Evolutionary conservation across 1,139 yeast species (phyloP).

Genomic region (Arxiozyma heterogenica): DNA sequence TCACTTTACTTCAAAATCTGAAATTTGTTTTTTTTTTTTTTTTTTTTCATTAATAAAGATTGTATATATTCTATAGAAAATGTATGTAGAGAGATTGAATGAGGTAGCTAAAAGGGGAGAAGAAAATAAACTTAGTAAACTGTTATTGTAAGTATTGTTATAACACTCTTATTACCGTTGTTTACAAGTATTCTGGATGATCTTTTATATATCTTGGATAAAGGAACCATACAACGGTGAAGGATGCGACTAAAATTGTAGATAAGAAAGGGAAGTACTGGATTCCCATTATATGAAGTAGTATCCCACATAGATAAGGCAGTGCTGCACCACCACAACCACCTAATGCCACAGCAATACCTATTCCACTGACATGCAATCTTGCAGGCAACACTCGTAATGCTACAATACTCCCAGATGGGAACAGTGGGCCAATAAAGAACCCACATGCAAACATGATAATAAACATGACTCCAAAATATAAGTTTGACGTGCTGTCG

Average conservation of each 20-base stretch:
- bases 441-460: slow-evolving; percentile 50
- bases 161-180: background rate
- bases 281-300: slow-evolving; percentile 29
- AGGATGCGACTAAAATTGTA: slow-evolving; percentile 21
- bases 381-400: slow-evolving; percentile 53
- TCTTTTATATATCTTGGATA: slow-evolving; percentile 25
- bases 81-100: background rate
- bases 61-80: too few species aligned
- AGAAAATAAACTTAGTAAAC: background rate
- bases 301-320: slow-evolving; percentile 52
- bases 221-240: slow-evolving; percentile 29
- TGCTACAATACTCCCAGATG: slow-evolving; percentile 61
- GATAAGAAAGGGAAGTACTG: slow-evolving; percentile 26
- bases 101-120: background rate
- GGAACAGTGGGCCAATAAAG: slow-evolving; percentile 73
- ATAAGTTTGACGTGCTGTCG: slow-evolving; percentile 14
- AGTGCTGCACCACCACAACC: slow-evolving; percentile 73
- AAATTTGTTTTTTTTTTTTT: too few species aligned
- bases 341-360: slow-evolving; percentile 69
- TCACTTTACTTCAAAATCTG: background rate
- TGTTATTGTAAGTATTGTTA: too few species aligned
- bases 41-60: background rate
- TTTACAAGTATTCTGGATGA: background rate
- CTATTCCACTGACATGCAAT: slow-evolving; percentile 60
- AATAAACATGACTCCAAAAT: slow-evolving; percentile 25